Percentiles rank a stretch among this genome's conserved stretches.
phyloP scores from a whole-genome alignment of 129 eudicot genomes.

The Helichrysum umbraculigerum region DNA sequence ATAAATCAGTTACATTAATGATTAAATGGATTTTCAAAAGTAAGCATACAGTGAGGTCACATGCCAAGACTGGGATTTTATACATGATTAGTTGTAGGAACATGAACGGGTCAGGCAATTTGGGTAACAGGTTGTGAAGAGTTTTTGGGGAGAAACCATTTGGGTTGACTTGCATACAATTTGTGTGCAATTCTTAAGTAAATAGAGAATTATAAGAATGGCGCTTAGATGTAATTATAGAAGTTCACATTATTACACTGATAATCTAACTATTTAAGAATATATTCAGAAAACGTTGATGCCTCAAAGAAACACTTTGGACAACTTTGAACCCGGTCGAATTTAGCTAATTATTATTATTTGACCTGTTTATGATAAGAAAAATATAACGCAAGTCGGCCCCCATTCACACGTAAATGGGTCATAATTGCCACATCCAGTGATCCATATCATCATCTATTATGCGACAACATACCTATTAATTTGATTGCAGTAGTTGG shows the following conservation, averaged over 20 bases:
- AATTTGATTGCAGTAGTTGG: slow-evolving; percentile 95
- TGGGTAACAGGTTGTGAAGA: background rate
- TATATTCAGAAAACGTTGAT: background rate
- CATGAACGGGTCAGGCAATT: background rate
- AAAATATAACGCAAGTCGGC: background rate
- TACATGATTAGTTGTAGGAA: background rate
- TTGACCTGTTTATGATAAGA: background rate
- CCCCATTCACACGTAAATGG: background rate
- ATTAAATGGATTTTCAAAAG: background rate
- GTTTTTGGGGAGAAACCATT: background rate
- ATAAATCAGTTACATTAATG: background rate
- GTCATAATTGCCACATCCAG: background rate
- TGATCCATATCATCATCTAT: background rate
- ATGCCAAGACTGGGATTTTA: background rate
- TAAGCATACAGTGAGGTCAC: background rate
- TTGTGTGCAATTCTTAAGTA: background rate
- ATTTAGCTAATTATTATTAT: background rate
- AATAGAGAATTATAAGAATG: background rate
- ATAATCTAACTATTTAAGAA: background rate
- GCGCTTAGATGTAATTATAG: background rate
- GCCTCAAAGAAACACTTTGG: background rate
- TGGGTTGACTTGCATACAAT: background rate
- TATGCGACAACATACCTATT: slow-evolving; percentile 59
- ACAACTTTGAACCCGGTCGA: background rate
- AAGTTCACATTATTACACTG: background rate